Conservation (phyloP, 1,139 yeast genomes). For the Sugiyamaella xylanicola region DNA sequence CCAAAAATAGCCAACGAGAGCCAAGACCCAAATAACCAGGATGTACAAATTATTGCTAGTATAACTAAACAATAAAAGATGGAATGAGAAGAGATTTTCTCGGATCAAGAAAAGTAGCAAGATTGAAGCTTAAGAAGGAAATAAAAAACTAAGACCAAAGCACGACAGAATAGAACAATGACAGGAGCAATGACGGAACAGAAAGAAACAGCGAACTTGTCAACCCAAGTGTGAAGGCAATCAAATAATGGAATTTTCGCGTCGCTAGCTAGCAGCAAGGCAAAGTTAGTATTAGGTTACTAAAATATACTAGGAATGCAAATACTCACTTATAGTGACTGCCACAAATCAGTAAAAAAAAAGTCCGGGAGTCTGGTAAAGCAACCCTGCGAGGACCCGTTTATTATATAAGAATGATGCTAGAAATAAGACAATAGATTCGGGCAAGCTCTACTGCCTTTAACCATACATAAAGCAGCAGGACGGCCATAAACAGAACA, state of each 20-base stretch:
- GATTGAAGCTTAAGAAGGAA: no score
- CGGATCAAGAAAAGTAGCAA: background rate
- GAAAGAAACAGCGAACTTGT: no score
- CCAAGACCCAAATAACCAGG: background rate
- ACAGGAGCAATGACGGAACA: no score
- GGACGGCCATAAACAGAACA: background rate
- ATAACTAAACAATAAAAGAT: background rate
- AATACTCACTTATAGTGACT: background rate
- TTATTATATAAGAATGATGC: background rate
- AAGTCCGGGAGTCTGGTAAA: background rate
- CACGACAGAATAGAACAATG: no score
- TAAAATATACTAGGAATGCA: background rate
- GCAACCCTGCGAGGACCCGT: background rate
- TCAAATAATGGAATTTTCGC: no score
- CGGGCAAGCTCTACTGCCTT: background rate
- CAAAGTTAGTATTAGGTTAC: background rate
- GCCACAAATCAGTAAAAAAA: background rate
- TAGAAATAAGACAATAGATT: background rate
- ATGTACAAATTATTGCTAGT: background rate
- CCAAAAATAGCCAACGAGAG: background rate
- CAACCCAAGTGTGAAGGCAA: no score
- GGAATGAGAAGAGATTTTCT: no score
- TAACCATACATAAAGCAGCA: background rate
- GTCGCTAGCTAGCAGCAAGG: background rate
- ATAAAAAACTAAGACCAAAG: no score